A percentile compares a stretch with the other conserved stretches of the same genome.
Conservation (phyloP, 176 grass and related monocot species). For the Zea luxurians region DNA sequence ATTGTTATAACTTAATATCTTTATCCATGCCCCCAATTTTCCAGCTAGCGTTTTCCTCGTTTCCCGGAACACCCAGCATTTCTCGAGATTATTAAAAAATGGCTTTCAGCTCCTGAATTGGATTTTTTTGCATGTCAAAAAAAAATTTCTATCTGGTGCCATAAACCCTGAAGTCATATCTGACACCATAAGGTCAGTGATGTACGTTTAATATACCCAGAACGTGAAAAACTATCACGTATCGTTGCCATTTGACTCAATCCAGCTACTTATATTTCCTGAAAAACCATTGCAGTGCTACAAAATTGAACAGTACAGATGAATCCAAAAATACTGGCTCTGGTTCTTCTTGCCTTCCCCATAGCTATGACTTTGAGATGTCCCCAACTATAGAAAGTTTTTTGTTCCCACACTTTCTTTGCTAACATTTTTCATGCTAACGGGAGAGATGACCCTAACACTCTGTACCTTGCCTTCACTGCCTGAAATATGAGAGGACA, state of each 20-base stretch:
- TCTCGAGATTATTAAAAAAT: background rate
- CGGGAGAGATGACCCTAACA: background rate
- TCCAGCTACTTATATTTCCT: background rate
- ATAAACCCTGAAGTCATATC: background rate
- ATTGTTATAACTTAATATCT: background rate
- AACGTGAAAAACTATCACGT: background rate
- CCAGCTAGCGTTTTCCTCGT: background rate
- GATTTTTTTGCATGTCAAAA: background rate
- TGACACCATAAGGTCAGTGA: background rate
- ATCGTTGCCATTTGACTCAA: background rate
- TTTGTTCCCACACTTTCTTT: background rate
- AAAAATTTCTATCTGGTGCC: background rate
- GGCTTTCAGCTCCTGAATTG: background rate
- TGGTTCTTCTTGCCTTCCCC: background rate
- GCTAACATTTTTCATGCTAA: background rate
- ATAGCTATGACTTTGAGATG: background rate
- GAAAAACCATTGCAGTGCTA: background rate
- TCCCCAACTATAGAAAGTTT: background rate
- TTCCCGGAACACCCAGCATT: background rate
- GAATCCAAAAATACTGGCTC: background rate
- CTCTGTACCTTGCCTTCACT: background rate
- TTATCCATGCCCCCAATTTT: background rate
- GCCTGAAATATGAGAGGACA: background rate
- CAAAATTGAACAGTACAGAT: background rate
- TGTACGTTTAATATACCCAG: too few relatives aligned